Evolutionary conservation across 2,329 filamentous ascomycete genomes (phyloP).

Genomic region (Metarhizium guizhouense): DNA sequence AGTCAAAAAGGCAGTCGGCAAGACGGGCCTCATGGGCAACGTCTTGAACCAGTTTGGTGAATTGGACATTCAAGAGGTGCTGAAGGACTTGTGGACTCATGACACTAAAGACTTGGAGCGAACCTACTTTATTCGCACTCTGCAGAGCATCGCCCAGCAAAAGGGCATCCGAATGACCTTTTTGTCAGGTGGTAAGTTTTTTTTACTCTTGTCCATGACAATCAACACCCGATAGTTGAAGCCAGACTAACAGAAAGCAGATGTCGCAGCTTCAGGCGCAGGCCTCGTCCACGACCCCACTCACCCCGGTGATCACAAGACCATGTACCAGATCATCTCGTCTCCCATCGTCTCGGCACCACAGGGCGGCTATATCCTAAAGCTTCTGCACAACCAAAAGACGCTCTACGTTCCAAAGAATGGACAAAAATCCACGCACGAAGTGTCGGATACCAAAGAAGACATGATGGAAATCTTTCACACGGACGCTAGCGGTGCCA

Average conservation of each 20-base stretch:
- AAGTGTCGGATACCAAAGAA: slow-evolving; percentile 87
- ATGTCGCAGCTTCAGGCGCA: slow-evolving; percentile 84
- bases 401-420: slow-evolving; percentile 86
- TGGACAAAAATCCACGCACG: slow-evolving; percentile 65
- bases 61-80: slow-evolving; percentile 85
- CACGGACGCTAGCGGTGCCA: slow-evolving; percentile 76
- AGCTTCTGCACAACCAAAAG: slow-evolving; percentile 92
- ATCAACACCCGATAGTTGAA: background rate
- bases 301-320: slow-evolving; percentile 90
- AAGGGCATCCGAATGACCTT: slow-evolving; percentile 97
- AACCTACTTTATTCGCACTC: slow-evolving; percentile 89
- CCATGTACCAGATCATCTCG: slow-evolving; percentile 97
- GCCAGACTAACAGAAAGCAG: slow-evolving; percentile 24
- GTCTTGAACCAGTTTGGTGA: slow-evolving; percentile 95
- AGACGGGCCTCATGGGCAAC: slow-evolving; percentile 89
- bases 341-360: slow-evolving; percentile 88
- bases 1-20: slow-evolving; percentile 94
- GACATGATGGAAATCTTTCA: slow-evolving; percentile 99
- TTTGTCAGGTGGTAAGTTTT: slow-evolving; percentile 65
- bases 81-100: slow-evolving; percentile 97
- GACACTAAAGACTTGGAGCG: slow-evolving; percentile 95
- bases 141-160: slow-evolving; percentile 91
- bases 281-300: slow-evolving; percentile 90
- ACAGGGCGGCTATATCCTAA: slow-evolving; percentile 75
- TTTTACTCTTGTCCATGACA: background rate